Base-by-base conservation (phyloP, 83 land plant genomes). In the Picea mariana region DNA sequence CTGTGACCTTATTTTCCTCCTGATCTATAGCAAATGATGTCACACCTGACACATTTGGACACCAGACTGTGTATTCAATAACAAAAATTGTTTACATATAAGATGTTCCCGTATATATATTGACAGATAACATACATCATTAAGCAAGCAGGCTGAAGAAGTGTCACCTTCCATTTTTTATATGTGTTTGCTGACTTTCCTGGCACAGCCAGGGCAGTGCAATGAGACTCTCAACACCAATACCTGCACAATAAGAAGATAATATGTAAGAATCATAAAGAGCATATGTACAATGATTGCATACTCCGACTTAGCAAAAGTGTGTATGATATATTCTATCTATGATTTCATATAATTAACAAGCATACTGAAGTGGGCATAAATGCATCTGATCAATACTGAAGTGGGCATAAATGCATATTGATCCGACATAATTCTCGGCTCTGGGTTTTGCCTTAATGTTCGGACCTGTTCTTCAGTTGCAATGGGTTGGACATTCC, bases 191-290 rank as follows among this genome's bases (percentile, higher is more conserved):
- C 88, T 90, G 59, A 92, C 89, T 84, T 90, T 92, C 13, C 85
- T 85, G 79, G 82, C 92, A 85, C 95, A 92, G 12, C 92, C 95
- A 75, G 82, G 88, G 84, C 95, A 92, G 83, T 92, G 95, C 80
- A 92, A 60, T 38, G 95, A 92, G 69, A 92, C 95, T 73, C 85
- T 88, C 61, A 92, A 62, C 34, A 88, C 91, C 44, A 92, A 92
- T 42, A 90, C 92, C 91, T 92, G 60, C 62, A 59, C 47, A 44
- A 44, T 6, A 44, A 47, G 49, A 47, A 47, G 49, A 7, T 47
- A 47, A 47, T 47, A 47, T 47, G 1, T 0, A 47, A 47, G 49
- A 47, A 47, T 47, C 0, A 47, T 47, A 47, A 47, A 47, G 9
- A 47, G 9, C 9, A 47, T 47, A 47, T 7, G 7, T 7, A 47